phyloP scores from a whole-genome alignment of 495 filamentous ascomycete species.

The Paragyromitra xinjiangensis region DNA sequence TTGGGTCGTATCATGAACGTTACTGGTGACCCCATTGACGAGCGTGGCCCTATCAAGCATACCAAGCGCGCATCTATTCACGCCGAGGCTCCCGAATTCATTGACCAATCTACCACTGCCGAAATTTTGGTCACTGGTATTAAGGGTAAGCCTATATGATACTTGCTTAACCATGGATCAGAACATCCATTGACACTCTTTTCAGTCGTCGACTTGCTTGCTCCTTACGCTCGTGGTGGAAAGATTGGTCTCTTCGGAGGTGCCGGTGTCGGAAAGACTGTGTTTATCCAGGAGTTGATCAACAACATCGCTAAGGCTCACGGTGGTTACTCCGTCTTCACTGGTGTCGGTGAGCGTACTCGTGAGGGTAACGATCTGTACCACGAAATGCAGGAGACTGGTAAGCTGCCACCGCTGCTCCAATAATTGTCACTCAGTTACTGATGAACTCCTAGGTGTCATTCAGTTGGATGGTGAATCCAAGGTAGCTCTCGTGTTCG shows the following conservation, averaged over 20 bases:
- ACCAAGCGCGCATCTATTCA: slow-evolving; percentile 89
- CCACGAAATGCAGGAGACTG: slow-evolving; percentile 99
- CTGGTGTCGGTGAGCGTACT: slow-evolving; percentile 99
- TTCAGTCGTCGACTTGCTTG: slow-evolving; percentile 90
- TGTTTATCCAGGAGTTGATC: slow-evolving; percentile 99
- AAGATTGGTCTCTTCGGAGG: slow-evolving; percentile 99
- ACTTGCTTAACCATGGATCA: slow-evolving; percentile 14
- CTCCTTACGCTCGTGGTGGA: slow-evolving; percentile 99
- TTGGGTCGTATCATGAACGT: slow-evolving; percentile 99
- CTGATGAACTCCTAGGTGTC: slow-evolving; percentile 66
- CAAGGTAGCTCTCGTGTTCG: slow-evolving; percentile 99
- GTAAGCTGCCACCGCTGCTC: slow-evolving; percentile 32
- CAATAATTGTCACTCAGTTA: slow-evolving; percentile 11
- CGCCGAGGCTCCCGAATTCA: slow-evolving; percentile 87
- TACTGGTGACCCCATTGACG: slow-evolving; percentile 99
- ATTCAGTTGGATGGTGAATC: slow-evolving; percentile 99
- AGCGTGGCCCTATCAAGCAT: slow-evolving; percentile 96
- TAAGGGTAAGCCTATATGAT: slow-evolving; percentile 66
- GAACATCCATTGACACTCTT: slow-evolving; percentile 46
- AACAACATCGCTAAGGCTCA: slow-evolving; percentile 99
- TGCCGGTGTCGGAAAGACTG: slow-evolving; percentile 99
- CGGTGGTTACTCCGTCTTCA: slow-evolving; percentile 99
- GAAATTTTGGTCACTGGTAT: slow-evolving; percentile 99
- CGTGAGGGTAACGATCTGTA: slow-evolving; percentile 99
- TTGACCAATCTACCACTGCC: slow-evolving; percentile 92